Percentiles rank a stretch among this genome's conserved stretches.
phyloP scores from a whole-genome alignment of 129 eudicot species.

The Centella asiatica region DNA sequence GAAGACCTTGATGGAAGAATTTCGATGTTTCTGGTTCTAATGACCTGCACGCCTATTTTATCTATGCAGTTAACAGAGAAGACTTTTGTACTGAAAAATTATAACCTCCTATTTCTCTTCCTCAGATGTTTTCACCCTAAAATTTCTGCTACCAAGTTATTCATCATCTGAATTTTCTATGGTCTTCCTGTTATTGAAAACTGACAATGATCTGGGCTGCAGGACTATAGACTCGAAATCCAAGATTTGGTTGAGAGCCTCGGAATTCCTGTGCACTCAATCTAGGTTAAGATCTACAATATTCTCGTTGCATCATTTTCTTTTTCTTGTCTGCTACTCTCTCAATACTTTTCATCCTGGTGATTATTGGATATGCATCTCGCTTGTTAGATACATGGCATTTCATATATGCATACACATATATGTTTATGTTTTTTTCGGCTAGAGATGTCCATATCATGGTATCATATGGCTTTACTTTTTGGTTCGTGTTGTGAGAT shows the following conservation, averaged over 20 bases:
- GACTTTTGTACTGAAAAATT: no score
- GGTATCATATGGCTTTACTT: background rate
- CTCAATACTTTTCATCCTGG: background rate
- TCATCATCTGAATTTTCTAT: background rate
- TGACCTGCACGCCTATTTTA: background rate
- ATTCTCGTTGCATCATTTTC: slow-evolving; percentile 33
- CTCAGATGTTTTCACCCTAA: no score
- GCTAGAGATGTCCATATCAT: background rate
- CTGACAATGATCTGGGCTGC: slow-evolving; percentile 80
- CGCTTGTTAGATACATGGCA: background rate
- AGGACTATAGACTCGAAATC: slow-evolving; percentile 54
- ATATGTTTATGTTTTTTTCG: background rate
- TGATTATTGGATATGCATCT: background rate
- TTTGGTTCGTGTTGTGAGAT: background rate
- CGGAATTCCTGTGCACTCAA: slow-evolving; percentile 51
- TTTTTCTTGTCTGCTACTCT: slow-evolving; percentile 8
- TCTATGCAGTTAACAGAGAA: no score
- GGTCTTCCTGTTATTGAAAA: background rate
- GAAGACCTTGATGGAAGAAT: background rate
- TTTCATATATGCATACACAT: background rate
- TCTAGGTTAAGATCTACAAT: slow-evolving; percentile 60
- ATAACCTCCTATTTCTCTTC: no score
- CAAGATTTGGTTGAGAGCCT: slow-evolving; percentile 90
- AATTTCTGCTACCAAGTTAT: no score
- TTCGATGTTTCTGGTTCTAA: background rate